Percentiles rank a stretch among this genome's conserved stretches.
These are phyloP conservation scores for Camelina laxa DNA, from an alignment of 345 rosid genomes.

Conservation along the genomic window DNA sequence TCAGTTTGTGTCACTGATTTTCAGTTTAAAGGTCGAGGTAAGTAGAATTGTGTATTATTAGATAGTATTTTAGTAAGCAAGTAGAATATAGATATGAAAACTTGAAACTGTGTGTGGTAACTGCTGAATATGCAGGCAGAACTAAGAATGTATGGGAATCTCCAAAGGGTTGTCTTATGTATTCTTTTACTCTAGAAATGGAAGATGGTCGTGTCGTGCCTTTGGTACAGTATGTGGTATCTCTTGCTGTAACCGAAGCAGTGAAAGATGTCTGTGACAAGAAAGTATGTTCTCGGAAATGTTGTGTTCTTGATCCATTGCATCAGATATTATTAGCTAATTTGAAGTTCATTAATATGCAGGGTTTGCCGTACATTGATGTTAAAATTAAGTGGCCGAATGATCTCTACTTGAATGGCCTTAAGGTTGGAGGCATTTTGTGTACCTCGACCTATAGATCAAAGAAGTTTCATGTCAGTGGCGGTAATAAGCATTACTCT, in stretches of 20 bases:
- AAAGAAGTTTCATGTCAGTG: constrained; percentile 84
- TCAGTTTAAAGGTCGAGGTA: constrained; percentile 87
- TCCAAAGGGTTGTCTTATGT: constrained; percentile 85
- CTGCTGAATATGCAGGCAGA: constrained; percentile 56
- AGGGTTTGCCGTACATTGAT: constrained; percentile 77
- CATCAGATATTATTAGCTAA: neutral
- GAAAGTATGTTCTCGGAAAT: constrained; percentile 49
- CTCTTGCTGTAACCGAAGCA: constrained; percentile 83
- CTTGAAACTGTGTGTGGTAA: neutral
- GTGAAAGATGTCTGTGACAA: constrained; percentile 72
- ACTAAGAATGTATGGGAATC: constrained; percentile 88
- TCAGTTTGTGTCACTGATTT: constrained; percentile 77
- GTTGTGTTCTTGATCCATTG: neutral
- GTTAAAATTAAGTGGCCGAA: constrained; percentile 96
- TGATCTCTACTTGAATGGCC: constrained; percentile 87
- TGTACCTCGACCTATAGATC: constrained; percentile 84
- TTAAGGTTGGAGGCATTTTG: constrained; percentile 90
- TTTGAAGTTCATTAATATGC: constrained; percentile 43
- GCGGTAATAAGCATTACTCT: constrained; percentile 58
- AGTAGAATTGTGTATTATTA: constrained; percentile 1
- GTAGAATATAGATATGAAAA: neutral
- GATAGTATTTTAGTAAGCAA: neutral
- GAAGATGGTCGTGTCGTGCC: constrained; percentile 80
- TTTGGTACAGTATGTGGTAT: constrained; percentile 83
- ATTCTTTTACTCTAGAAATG: constrained; percentile 84